Percentiles rank a stretch among this genome's conserved stretches.
These are phyloP conservation scores for Steccherinum ochraceum DNA, from an alignment of 768 basidiomycete species.

Conservation along the genomic window DNA sequence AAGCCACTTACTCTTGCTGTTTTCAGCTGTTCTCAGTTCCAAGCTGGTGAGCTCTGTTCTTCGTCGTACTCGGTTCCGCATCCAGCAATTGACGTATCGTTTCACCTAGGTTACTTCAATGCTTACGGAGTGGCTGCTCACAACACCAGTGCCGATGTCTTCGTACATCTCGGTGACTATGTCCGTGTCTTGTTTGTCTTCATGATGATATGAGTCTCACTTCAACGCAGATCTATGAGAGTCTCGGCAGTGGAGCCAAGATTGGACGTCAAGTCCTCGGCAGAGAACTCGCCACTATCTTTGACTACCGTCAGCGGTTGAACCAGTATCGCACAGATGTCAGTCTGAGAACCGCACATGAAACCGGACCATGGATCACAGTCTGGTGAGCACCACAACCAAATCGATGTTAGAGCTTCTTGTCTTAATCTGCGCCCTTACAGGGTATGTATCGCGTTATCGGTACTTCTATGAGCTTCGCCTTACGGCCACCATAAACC, in stretches of 20 bases:
- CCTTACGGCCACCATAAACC: too few relatives aligned
- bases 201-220: neutral
- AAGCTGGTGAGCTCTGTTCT: conserved; percentile 29
- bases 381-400: conserved; percentile 36
- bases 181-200: conserved; percentile 25
- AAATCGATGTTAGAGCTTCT: too few relatives aligned
- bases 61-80: neutral
- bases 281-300: conserved; percentile 49
- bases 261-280: conserved; percentile 47
- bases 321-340: conserved; percentile 48
- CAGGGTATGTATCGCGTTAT: conserved; percentile 8
- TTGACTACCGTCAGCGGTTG: conserved; percentile 47
- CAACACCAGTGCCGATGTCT: conserved; percentile 45
- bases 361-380: conserved; percentile 47
- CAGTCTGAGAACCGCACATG: conserved; percentile 42
- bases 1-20: conserved; percentile 48
- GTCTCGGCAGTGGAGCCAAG: conserved; percentile 31
- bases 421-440: neutral
- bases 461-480: neutral
- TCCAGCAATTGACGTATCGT: neutral
- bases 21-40: conserved; percentile 53
- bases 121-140: conserved; percentile 52
- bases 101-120: conserved; percentile 53
- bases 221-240: conserved; percentile 39
- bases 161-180: conserved; percentile 56